Evolutionary conservation across 2,329 filamentous ascomycete species (phyloP), one percentile per base, ranked within the genome.

Genomic region (Neurospora sp.): DNA sequence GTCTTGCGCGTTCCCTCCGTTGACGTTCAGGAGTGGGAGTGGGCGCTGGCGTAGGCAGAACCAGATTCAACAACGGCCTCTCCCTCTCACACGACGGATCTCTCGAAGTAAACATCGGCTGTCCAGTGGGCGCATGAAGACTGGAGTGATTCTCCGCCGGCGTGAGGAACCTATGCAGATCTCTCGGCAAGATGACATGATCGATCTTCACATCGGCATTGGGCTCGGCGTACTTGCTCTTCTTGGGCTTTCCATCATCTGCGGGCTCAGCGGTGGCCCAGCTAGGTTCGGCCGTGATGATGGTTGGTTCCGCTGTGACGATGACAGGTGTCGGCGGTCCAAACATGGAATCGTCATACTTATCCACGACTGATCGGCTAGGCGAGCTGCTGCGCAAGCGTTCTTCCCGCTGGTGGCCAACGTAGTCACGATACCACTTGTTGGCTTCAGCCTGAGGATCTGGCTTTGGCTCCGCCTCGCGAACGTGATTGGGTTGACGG

Each of bases 121-220:
- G 13, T 74, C 70, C n/a, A 72, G 77, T 70, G 72, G 76, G 42
- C 74, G 78, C 58, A 70, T 75, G 71, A 73, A 66, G 28, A 69
- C 70, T 4, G 68, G 40, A 17, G 40, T 67, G 17, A 10, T 46
- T 4, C 71, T 62, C 67, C 81, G 62, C 76, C 77, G 70, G 78
- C 72, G 69, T 70, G 10, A 75, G 76, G 74, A 80, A 83, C 68
- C 70, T 77, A 66, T 70, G 72, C 43, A 87, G 78, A 38, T 89
- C 85, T 52, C 78, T 77, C 5, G 88, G 88, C 68, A 83, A 81
- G 72, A 90, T 82, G 71, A 85, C 79, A 74, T 89, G 85, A 76
- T 90, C 88, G 71, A 89, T 85, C 68, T 80, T 82, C 68, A 90
- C 87, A 76, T 90, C 88, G n/a, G 88, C 88, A 75, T 90, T 82